Evolutionary conservation across 768 basidiomycete species (phyloP), one percentile per base, ranked within the genome.

Genomic region (Pulveroboletus ravenelii): DNA sequence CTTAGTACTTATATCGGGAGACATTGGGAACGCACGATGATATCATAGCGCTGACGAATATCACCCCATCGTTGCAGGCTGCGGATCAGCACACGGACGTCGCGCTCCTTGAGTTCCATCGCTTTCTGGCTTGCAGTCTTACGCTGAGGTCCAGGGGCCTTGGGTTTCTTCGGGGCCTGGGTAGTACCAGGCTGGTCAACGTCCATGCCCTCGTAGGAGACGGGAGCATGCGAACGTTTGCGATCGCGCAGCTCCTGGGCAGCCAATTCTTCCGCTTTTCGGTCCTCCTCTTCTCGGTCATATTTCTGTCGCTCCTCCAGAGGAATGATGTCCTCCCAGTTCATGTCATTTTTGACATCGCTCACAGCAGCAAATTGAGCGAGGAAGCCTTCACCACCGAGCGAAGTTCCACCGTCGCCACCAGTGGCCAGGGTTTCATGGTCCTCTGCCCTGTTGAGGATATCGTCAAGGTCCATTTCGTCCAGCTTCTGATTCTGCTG

Each of bases 291-390:
- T 56, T 94, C 93, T 27, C 79, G 78, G 53, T 92, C 92, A 39
- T 86, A 81, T 65, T 81, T 84, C 67, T 86, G 83, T 6, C 96
- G 85, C 61, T 93, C 93, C 20, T 94, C 93, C 9, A 88, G 67
- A 15, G 96, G 96, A 60, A 99, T 98, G 69, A 99, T 98, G 54
- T 98, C 96, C 64, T 99, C 96, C 96, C 96, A 99, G 62, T 70
- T 92, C 83, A 95, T 93, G 72, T 98, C 95, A 65, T 93, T 92
- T 79, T 97, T 98, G 65, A 99, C 85, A 67, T 99, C 96, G 69
- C 93, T 96, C 58, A 98, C 91, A 44, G 85, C 86, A 18, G 95
- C 94, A 66, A 98, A 95, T 56, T 90, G 87, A 23, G 93, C 85
- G 47, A 99, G 78, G 81, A 99, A 99, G 51, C 87, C 84, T 73